phyloP scores from a whole-genome alignment of 164 flowering plant species.

The Saururus chinensis region DNA sequence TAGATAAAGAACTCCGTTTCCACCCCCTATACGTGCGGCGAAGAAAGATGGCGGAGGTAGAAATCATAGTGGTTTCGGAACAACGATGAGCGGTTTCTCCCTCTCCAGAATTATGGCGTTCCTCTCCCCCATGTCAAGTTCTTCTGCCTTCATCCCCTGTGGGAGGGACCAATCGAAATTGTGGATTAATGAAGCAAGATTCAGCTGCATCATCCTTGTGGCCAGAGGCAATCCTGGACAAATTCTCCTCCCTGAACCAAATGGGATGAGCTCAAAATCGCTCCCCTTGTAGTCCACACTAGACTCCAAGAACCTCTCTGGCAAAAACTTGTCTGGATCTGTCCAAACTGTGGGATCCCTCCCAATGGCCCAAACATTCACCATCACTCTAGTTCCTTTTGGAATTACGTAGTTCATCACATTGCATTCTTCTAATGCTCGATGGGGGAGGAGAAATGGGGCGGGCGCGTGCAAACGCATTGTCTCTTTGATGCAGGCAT shows the following conservation, averaged over 20 bases:
- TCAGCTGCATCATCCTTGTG: conserved; percentile 12
- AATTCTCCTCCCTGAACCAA: conserved; percentile 24
- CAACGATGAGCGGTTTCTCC: background rate
- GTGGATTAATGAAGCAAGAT: conserved; percentile 19
- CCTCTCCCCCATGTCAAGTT: conserved; percentile 18
- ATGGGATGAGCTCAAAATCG: conserved; percentile 23
- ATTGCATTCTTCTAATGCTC: conserved; percentile 12
- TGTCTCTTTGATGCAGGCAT: conserved; percentile 21
- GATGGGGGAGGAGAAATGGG: conserved; percentile 23
- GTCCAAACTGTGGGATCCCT: conserved; percentile 20
- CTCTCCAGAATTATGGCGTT: conserved; percentile 1
- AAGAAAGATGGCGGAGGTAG: no score
- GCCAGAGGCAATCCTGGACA: conserved; percentile 23
- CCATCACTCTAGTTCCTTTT: conserved; percentile 13
- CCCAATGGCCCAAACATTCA: conserved; percentile 24
- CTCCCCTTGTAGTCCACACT: conserved; percentile 21
- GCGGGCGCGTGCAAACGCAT: conserved; percentile 23
- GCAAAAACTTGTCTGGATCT: conserved; percentile 18
- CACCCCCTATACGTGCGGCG: no score
- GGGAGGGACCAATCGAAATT: conserved; percentile 23
- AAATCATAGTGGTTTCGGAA: background rate
- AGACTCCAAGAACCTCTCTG: conserved; percentile 18
- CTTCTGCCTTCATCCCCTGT: background rate
- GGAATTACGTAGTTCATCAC: conserved; percentile 19
- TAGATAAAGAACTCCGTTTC: no score